Conservation (phyloP, 2,329 filamentous ascomycete genomes). For the Xylaria arbuscula region DNA sequence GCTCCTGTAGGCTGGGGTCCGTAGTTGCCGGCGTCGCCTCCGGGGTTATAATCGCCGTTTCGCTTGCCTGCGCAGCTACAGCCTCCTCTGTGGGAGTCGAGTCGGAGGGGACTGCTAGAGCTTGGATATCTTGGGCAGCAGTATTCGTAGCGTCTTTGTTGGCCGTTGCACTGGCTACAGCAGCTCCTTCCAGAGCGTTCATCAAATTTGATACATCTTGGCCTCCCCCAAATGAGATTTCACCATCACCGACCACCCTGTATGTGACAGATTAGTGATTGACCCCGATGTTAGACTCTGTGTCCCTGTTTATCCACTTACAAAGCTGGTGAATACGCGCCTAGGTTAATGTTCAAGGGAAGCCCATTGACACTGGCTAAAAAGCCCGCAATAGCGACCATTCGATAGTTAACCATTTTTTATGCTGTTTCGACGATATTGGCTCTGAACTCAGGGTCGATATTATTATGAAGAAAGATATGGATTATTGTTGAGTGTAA, state of each 20-base stretch:
- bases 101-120: constrained; percentile 10
- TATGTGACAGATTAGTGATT: constrained; percentile 39
- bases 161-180: constrained; percentile 49
- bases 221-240: constrained; percentile 54
- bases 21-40: constrained; percentile 33
- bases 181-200: constrained; percentile 60
- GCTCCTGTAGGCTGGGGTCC: constrained; percentile 52
- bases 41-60: constrained; percentile 13
- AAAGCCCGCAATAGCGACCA: constrained; percentile 53
- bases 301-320: constrained; percentile 43
- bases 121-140: constrained; percentile 28
- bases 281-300: not conserved
- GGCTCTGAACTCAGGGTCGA: constrained; percentile 16
- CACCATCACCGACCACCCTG: constrained; percentile 53
- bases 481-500: constrained; percentile 44
- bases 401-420: constrained; percentile 54
- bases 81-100: constrained; percentile 16
- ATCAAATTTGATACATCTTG: constrained; percentile 59
- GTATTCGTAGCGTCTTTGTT: constrained; percentile 38
- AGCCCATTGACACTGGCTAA: constrained; percentile 51
- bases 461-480: constrained; percentile 27
- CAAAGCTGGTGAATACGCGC: constrained; percentile 58
- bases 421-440: constrained; percentile 16
- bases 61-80: constrained; percentile 18
- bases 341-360: constrained; percentile 58